Base-by-base conservation (phyloP, 2,329 filamentous ascomycete genomes). In the Diaporthe helianthi region DNA sequence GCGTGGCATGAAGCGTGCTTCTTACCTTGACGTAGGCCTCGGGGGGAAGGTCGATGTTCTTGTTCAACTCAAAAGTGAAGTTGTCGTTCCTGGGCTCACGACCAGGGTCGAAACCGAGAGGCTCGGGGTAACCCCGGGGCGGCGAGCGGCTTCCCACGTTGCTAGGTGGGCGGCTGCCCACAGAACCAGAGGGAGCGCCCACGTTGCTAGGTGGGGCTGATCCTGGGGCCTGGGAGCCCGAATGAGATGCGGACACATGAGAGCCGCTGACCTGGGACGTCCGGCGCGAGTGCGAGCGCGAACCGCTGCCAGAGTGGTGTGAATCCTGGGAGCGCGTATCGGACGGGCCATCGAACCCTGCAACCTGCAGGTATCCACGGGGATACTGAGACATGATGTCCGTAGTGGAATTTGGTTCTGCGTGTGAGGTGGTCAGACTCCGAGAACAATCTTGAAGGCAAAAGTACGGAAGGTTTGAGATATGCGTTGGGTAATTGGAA, bases 1-100 rank as follows among this genome's bases (percentile, higher is more conserved):
- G 8, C 7, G 19, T 33, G 26, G 12, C 51, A 38, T n/a, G 10
- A 17, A 5, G 4, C 12, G 31, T 12, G 8, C 1, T 53, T 76
- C 80, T 76, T 74, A 83, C 83, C 29, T 75, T 71, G 4, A 80
- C 71, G 72, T 85, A 90, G 0, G 87, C 88, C 73, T 89, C 87
- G 0, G 87, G 79, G 0, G 87, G 87, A 0, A 90, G 75, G 66
- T 90, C 88, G 72, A 89, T 80, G 7, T 87, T 85, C 71, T 82
- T 83, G 70, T 78, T 67, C 52, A 67, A 67, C 1, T 49, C 38
- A 0, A 31, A 10, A 13, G 44, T 33, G 9, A 79, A 74, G 12
- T 74, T 76, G 17, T 76, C 49, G 17, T 61, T 71, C n/a, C 8
- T 19, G 41, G 17, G 17, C 17, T 74, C 71, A 4, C 76, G 76